These are phyloP conservation scores for Capsella rubella DNA, from an alignment of 441 rosid species.

Conservation along the genomic window DNA sequence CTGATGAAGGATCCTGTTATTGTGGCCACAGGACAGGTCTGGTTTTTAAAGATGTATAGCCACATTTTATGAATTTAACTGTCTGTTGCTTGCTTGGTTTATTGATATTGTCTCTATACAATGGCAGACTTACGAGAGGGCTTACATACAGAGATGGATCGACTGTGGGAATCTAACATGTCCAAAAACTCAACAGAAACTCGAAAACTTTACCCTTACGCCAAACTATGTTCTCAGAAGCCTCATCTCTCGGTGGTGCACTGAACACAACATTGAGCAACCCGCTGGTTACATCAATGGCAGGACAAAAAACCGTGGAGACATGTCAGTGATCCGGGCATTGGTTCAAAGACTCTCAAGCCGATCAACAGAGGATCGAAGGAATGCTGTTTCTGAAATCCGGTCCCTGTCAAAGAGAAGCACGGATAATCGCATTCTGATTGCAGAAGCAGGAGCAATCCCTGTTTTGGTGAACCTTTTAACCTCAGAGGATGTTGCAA, in stretches of 20 bases:
- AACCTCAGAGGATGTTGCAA: conserved; percentile 69
- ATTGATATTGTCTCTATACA: conserved; percentile 34
- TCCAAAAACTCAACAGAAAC: conserved; percentile 97
- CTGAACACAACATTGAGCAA: conserved; percentile 75
- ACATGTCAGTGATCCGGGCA: conserved; percentile 74
- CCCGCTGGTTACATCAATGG: conserved; percentile 63
- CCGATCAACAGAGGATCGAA: conserved; percentile 68
- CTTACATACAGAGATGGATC: conserved; percentile 96
- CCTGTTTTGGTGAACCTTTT: conserved; percentile 68
- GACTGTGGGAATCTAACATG: conserved; percentile 85
- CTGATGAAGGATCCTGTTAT: conserved; percentile 94
- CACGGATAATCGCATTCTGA: conserved; percentile 72
- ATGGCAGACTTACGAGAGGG: conserved; percentile 95
- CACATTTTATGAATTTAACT: conserved; percentile 20
- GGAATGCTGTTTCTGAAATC: conserved; percentile 83
- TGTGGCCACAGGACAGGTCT: conserved; percentile 95
- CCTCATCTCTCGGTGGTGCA: conserved; percentile 88
- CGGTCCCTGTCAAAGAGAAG: conserved; percentile 78
- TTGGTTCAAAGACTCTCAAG: conserved; percentile 68
- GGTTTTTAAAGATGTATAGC: background rate
- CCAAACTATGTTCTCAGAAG: conserved; percentile 90
- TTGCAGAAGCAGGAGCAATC: conserved; percentile 76
- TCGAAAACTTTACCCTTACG: conserved; percentile 75
- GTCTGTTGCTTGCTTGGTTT: conserved; percentile 18
- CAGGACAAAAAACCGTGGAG: conserved; percentile 67